Percentiles rank a stretch among this genome's conserved stretches.
Evolutionary conservation across 2,329 filamentous ascomycete species (phyloP).

Genomic region (Alternaria dauci): DNA sequence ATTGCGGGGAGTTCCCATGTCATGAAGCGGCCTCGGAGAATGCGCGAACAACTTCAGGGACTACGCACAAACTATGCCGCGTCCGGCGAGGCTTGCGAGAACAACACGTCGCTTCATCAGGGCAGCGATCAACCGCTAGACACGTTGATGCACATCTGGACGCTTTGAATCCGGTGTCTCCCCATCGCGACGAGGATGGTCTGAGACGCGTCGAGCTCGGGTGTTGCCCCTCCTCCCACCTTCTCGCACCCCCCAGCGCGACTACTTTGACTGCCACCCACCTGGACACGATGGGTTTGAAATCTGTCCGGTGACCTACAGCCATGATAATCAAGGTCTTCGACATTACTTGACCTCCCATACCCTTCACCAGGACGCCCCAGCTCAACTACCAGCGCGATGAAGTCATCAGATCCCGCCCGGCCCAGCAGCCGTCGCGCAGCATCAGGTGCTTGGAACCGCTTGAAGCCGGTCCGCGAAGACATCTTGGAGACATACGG

Average conservation of each 20-base stretch:
- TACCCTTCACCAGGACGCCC: not conserved
- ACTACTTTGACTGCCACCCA: constrained; percentile 15
- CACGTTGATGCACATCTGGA: not conserved
- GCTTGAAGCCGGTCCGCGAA: constrained; percentile 73
- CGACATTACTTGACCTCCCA: not conserved
- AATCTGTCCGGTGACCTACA: constrained; percentile 3
- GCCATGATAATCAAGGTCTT: not conserved
- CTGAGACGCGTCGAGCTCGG: constrained; percentile 17
- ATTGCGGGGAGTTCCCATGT: constrained; percentile 1
- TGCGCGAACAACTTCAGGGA: not conserved
- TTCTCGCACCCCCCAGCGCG: constrained; percentile 33
- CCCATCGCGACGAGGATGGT: not conserved
- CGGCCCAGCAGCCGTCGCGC: constrained; percentile 49
- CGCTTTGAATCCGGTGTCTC: not conserved
- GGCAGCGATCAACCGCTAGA: not conserved
- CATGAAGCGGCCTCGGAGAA: constrained; percentile 1
- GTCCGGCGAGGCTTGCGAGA: constrained; percentile 16
- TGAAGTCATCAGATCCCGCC: constrained; percentile 43
- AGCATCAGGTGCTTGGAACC: constrained; percentile 51
- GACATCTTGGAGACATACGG: constrained; percentile 85
- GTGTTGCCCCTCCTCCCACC: constrained; percentile 34
- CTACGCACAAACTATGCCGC: constrained; percentile 7
- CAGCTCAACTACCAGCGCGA: constrained; percentile 11
- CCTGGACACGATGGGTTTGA: constrained; percentile 11
- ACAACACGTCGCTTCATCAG: not conserved